Evolutionary conservation across 805 yeast species (phyloP), one percentile per base, ranked within the genome.

Genomic region (Torulaspora maleeae): DNA sequence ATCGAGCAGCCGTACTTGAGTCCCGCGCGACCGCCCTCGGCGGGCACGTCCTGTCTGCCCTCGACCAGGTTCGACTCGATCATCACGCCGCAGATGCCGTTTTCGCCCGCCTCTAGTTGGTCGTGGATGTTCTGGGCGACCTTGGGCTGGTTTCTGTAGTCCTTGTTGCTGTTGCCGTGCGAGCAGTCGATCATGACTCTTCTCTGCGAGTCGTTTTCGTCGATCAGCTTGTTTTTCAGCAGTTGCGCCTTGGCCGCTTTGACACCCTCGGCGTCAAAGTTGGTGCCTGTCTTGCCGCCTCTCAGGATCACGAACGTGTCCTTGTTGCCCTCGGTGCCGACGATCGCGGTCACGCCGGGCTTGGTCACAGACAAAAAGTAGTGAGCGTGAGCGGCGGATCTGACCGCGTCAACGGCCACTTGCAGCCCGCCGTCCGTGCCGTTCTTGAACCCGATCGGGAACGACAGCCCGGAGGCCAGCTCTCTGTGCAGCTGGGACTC

Each of bases 401-500:
- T 77, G 63, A 88, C 78, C 24, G 99, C 99, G 63, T 91, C 99
- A 51, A 91, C 76, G 28, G 97, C 96, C 51, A 91, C 97, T 56
- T 88, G 95, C 41, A 93, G 69, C 36, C 90, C 81, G 62, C 99
- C 99, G 67, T 93, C 98, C 33, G 99, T 91, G 63, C 98, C 98
- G 64, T 91, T 91, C 67, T 91, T 91, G 83, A 91, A 91, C 43
- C 99, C 99, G 48, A 91, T 88, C 35, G 99, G 99, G 88, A 93
- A 91, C 3, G 96, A 86, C 38, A 93, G 74, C 27, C 98, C 99
- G 0, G 97, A 89, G 3, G 98, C 96, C 56, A 91, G 78, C 69
- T 91, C 99, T 68, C 99, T 83, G 69, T 91, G 99, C 44, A 91
- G 79, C 73, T 91, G 99, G 32, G 96, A 89, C 73, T 91, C 99